These are phyloP conservation scores for Irpex lacteus DNA, from an alignment of 1,284 basidiomycete species.

Conservation along the genomic window DNA sequence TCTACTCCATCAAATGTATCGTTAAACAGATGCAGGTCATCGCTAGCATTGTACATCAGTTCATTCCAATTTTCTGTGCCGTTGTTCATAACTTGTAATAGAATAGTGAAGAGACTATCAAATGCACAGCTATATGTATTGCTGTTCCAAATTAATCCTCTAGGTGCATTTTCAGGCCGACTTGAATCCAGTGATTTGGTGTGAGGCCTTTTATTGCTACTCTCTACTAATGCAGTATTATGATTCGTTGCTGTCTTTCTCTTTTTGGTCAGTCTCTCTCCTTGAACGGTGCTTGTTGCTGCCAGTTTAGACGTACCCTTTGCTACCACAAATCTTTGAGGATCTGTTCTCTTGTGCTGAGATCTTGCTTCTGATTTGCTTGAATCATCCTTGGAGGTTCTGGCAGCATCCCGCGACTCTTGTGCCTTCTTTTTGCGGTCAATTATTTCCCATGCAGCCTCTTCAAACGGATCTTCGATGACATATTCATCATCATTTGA, in stretches of 20 bases:
- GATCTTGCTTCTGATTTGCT: not conserved
- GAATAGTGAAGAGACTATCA: slow-evolving; percentile 2
- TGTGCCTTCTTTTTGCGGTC: not conserved
- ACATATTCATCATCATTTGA: not conserved
- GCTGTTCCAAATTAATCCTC: not conserved
- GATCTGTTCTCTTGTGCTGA: not conserved
- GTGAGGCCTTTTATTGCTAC: no score
- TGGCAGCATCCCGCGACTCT: not conserved
- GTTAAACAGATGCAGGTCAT: not conserved
- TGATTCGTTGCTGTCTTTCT: not conserved
- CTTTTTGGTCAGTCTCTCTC: not conserved
- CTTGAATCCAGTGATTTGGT: no score
- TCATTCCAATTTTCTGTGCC: not conserved
- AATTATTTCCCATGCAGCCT: not conserved
- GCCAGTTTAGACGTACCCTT: not conserved
- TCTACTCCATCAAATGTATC: not conserved
- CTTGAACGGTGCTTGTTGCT: not conserved
- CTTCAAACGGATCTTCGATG: not conserved
- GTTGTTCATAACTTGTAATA: not conserved
- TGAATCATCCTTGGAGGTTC: not conserved
- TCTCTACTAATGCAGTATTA: no score
- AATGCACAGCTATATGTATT: slow-evolving; percentile 3
- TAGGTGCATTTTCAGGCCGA: not conserved
- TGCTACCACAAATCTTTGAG: not conserved
- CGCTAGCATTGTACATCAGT: not conserved